Evolutionary conservation across 1,284 basidiomycete species (phyloP), one percentile per base, ranked within the genome.

Genomic region (Moniliella sp.): DNA sequence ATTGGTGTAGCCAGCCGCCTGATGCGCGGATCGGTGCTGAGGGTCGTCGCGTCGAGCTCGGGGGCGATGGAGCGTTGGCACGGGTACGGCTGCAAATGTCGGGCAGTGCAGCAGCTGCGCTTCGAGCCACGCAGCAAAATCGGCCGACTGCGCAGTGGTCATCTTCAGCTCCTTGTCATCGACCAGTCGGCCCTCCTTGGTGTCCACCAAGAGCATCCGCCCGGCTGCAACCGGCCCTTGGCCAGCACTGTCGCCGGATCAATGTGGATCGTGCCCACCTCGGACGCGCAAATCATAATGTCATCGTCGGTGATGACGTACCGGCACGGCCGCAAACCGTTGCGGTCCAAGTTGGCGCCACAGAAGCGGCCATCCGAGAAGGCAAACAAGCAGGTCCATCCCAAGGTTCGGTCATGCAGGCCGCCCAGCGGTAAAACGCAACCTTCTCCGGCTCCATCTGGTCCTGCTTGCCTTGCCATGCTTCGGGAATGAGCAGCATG

Each of bases 331-430:
- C 53, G 53, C 10, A 57, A 40, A 42, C 53, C 53, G 40, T 57
- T 57, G 18, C 53, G 47, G 45, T 57, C 53, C 39, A 57, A 33
- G 44, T 57, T 57, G 34, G 53, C 53, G 48, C 53, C 53, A 34
- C 53, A 57, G 48, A 51, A 57, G 17, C 53, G 47, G 12, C 53
- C 53, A 37, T 57, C 53, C 34, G 50, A 46, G 39, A 57, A 57
- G 33, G 53, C 55, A 40, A 57, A 57, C 32, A 57, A 48, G 53
- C 53, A n/a, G 53, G 53, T 34, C 53, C 53, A 25, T 57, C 53
- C 53, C 53, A 57, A 17, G 53, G 53, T 44, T 57, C 53, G 52
- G 55, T 57, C 36, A 57, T 40, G 35, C 53, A 55, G 21, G 50
- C 53, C 19, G 53, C 53, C 53, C 53, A 57, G 38, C 43, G 40